These are phyloP conservation scores for Lactarius tabidus DNA, from an alignment of 768 basidiomycete genomes.

Conservation along the genomic window DNA sequence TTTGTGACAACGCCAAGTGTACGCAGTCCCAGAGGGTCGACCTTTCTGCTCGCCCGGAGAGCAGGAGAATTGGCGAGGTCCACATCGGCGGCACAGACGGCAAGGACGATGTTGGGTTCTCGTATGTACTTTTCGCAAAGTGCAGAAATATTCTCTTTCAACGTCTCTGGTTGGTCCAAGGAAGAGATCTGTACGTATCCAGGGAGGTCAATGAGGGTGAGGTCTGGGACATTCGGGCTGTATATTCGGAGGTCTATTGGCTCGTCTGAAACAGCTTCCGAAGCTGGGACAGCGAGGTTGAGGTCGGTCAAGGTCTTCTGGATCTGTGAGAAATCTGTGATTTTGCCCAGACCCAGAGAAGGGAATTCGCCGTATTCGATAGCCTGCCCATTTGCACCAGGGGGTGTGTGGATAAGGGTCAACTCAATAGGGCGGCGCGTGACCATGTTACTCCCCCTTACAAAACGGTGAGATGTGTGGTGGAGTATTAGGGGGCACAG, in stretches of 20 bases:
- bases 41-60: constrained; percentile 84
- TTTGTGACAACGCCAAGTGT: constrained; percentile 98
- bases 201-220: constrained; percentile 95
- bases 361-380: constrained; percentile 95
- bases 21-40: constrained; percentile 90
- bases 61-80: constrained; percentile 98
- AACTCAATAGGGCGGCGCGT: constrained; percentile 97
- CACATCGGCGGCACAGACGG: constrained; percentile 97
- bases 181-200: constrained; percentile 96
- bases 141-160: constrained; percentile 87
- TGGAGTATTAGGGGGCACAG: constrained; percentile 19
- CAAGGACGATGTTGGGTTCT: constrained; percentile 99
- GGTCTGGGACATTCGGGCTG: constrained; percentile 92
- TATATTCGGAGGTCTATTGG: constrained; percentile 97
- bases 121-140: constrained; percentile 97
- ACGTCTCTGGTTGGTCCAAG: constrained; percentile 89
- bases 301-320: constrained; percentile 92
- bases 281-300: constrained; percentile 87
- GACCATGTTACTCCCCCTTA: constrained; percentile 98
- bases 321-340: constrained; percentile 87
- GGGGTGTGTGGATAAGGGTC: constrained; percentile 89
- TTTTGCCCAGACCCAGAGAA: constrained; percentile 79
- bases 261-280: constrained; percentile 87
- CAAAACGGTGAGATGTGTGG: constrained; percentile 11
- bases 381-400: constrained; percentile 48